Percentiles rank a stretch among this genome's conserved stretches.
These are phyloP conservation scores for Yamadazyma spencermartinsiae DNA, from an alignment of 1,139 yeast species.

Conservation along the genomic window DNA sequence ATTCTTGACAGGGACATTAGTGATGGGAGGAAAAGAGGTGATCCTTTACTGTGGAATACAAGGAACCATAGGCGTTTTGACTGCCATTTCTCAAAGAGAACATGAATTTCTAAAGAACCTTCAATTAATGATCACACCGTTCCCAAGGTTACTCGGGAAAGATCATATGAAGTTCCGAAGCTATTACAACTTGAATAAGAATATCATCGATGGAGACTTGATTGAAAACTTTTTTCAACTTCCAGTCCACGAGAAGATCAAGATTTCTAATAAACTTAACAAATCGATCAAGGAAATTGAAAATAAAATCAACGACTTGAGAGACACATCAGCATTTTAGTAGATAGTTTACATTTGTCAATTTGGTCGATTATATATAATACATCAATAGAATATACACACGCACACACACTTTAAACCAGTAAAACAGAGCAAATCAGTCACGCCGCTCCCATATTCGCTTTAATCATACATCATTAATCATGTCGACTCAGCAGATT, in stretches of 20 bases:
- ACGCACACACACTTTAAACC: conserved; percentile 5
- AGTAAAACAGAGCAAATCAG: not conserved
- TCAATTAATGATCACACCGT: conserved; percentile 49
- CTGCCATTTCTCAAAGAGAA: conserved; percentile 71
- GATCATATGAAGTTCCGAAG: conserved; percentile 72
- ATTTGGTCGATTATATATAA: conserved; percentile 6
- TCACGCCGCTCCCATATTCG: not conserved
- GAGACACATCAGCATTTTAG: conserved; percentile 49
- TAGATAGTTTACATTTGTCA: not conserved
- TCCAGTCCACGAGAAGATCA: conserved; percentile 37
- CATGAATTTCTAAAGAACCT: conserved; percentile 57
- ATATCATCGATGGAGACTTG: conserved; percentile 85
- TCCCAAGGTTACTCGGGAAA: conserved; percentile 52
- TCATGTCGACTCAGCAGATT: conserved; percentile 11
- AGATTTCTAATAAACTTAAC: conserved; percentile 55
- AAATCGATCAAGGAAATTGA: conserved; percentile 61
- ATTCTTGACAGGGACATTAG: conserved; percentile 53
- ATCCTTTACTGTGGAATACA: conserved; percentile 73
- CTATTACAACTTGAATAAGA: conserved; percentile 73
- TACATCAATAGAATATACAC: conserved; percentile 6
- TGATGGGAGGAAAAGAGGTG: conserved; percentile 65
- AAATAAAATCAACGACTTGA: conserved; percentile 57
- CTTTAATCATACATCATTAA: not conserved
- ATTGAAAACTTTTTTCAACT: conserved; percentile 57
- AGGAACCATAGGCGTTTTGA: conserved; percentile 75